Evolutionary conservation across 352 stramenopile species (phyloP).

Genomic region (Globisporangium ultimum): DNA sequence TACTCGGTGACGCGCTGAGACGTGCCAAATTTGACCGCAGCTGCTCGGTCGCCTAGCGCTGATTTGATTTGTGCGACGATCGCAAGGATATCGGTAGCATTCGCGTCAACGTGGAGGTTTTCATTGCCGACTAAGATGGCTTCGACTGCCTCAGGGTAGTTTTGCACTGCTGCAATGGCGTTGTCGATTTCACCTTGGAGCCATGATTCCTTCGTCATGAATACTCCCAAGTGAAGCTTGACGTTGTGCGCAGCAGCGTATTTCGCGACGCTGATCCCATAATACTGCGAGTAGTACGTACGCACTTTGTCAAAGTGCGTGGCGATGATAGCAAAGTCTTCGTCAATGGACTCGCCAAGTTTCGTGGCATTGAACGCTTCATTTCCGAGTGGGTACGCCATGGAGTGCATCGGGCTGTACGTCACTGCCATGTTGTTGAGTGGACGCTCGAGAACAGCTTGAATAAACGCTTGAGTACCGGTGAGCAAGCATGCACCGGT

Average conservation of each 20-base stretch:
- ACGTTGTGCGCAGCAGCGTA: conserved; percentile 21
- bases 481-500: not conserved
- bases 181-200: conserved; percentile 22
- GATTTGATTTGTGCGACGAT: conserved; percentile 19
- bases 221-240: conserved; percentile 30
- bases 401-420: conserved; percentile 17
- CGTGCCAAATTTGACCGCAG: conserved; percentile 21
- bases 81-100: conserved; percentile 12
- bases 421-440: conserved; percentile 10
- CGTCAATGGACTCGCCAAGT: conserved; percentile 18
- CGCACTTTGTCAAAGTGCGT: conserved; percentile 20
- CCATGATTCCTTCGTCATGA: conserved; percentile 24
- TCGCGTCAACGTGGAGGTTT: conserved; percentile 20
- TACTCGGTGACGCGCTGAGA: conserved; percentile 33
- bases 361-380: conserved; percentile 9
- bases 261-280: conserved; percentile 20
- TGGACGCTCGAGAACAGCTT: not conserved
- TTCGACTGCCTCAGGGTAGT: conserved; percentile 23
- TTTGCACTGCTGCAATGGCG: conserved; percentile 18
- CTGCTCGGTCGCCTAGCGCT: conserved; percentile 7
- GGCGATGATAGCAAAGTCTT: conserved; percentile 25
- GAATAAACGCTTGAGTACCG: not conserved
- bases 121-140: conserved; percentile 33
- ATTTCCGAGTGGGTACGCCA: conserved; percentile 10
- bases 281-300: conserved; percentile 37